phyloP scores from a whole-genome alignment of 2,329 filamentous ascomycete species.

The Paraconiothyrium brasiliense region DNA sequence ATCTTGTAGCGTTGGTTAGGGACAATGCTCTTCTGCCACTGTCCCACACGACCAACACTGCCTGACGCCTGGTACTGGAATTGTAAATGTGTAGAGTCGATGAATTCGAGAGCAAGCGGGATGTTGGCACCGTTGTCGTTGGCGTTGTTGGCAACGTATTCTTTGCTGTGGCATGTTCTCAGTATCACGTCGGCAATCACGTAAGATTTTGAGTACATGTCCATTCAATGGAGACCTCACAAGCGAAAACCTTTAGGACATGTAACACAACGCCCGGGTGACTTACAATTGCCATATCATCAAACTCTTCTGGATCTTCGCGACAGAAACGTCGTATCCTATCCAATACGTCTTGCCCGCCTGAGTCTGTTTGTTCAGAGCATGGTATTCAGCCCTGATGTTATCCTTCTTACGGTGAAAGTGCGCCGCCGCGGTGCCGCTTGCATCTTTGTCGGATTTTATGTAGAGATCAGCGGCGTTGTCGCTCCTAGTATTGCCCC shows the following conservation, averaged over 20 bases:
- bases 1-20: neutral
- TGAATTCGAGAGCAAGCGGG: neutral
- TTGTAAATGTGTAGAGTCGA: neutral
- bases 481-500: neutral
- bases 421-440: neutral
- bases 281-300: constrained; percentile 1
- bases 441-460: neutral
- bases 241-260: neutral
- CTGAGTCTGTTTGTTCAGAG: neutral
- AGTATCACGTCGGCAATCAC: neutral
- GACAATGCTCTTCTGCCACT: neutral
- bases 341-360: neutral
- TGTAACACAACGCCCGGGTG: neutral
- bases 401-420: neutral
- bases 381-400: neutral
- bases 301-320: neutral
- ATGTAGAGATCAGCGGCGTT: neutral
- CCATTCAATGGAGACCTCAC: too few species aligned
- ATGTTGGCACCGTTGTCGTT: neutral
- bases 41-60: neutral
- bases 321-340: neutral
- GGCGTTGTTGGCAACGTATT: neutral
- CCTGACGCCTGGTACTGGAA: neutral
- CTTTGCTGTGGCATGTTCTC: neutral
- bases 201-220: neutral